A percentile compares a stretch with the other conserved stretches of the same genome.
These are phyloP conservation scores for Neurospora sp. DNA, from an alignment of 495 filamentous ascomycete species.

Conservation along the genomic window DNA sequence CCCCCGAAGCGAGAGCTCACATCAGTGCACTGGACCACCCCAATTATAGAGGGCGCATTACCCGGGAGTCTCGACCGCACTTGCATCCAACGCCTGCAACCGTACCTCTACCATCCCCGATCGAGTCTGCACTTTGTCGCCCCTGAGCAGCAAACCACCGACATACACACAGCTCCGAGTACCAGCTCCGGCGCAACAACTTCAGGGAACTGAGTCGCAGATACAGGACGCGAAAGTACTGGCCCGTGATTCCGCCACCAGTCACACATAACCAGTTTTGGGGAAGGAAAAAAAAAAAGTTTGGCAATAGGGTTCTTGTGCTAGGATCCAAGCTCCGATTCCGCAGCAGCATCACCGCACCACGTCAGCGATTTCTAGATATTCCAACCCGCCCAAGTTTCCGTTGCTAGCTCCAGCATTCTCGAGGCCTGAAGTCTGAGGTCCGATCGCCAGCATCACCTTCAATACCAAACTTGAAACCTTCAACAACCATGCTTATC, in stretches of 20 bases:
- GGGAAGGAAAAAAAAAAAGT: neutral
- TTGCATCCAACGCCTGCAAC: neutral
- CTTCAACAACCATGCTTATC: slow-evolving; percentile 54
- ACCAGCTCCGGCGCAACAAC: neutral
- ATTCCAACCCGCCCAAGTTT: neutral
- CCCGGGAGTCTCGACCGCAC: neutral
- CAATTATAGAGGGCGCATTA: neutral
- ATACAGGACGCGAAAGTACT: neutral
- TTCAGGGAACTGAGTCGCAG: neutral
- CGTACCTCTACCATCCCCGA: neutral
- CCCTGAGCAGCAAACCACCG: neutral
- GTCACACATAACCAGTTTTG: neutral
- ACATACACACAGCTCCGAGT: neutral
- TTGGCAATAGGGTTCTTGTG: neutral
- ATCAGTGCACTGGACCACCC: neutral
- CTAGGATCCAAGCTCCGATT: neutral
- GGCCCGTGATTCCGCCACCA: neutral
- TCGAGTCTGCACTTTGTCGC: neutral
- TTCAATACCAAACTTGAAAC: neutral
- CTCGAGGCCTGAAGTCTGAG: neutral
- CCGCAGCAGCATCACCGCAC: neutral
- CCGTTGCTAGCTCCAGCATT: neutral
- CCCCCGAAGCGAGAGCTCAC: neutral
- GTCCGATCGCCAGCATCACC: neutral
- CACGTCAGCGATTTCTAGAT: neutral